A percentile compares a stretch with the other conserved stretches of the same genome.
These are phyloP conservation scores for Crassisporium funariophilum DNA, from an alignment of 768 basidiomycete species.

Conservation along the genomic window DNA sequence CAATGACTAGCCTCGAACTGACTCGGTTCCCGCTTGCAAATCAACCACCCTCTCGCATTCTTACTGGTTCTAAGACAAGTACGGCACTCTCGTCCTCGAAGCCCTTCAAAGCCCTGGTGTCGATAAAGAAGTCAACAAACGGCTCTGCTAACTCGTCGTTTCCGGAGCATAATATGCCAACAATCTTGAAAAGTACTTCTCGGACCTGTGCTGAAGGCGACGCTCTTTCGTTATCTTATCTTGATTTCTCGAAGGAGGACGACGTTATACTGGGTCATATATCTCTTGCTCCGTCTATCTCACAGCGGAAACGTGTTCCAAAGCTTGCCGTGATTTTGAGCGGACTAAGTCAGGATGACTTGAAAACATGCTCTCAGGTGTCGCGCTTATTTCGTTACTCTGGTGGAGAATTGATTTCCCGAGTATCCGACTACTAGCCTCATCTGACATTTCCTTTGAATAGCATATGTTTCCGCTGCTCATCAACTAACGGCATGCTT, in stretches of 20 bases:
- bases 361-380: conserved; percentile 49
- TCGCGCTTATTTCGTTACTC: conserved; percentile 35
- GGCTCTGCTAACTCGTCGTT: background rate
- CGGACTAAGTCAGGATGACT: conserved; percentile 44
- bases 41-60: too few relatives aligned
- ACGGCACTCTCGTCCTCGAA: too few relatives aligned
- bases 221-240: conserved; percentile 1
- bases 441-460: background rate
- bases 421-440: background rate
- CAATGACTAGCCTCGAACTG: too few relatives aligned
- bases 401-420: conserved; percentile 12
- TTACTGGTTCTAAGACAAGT: background rate
- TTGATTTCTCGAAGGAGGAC: conserved; percentile 38
- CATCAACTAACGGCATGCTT: conserved; percentile 49
- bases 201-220: too few relatives aligned
- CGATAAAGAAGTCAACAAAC: too few relatives aligned
- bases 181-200: background rate
- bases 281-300: conserved; percentile 57
- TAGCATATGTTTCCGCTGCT: conserved; percentile 67
- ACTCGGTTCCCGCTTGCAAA: too few relatives aligned
- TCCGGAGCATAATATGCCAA: background rate
- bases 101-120: too few relatives aligned
- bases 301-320: conserved; percentile 57
- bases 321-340: conserved; percentile 57
- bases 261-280: conserved; percentile 41